A percentile compares a stretch with the other conserved stretches of the same genome.
Evolutionary conservation across 768 basidiomycete species (phyloP).

Genomic region (Amanita rimosa): DNA sequence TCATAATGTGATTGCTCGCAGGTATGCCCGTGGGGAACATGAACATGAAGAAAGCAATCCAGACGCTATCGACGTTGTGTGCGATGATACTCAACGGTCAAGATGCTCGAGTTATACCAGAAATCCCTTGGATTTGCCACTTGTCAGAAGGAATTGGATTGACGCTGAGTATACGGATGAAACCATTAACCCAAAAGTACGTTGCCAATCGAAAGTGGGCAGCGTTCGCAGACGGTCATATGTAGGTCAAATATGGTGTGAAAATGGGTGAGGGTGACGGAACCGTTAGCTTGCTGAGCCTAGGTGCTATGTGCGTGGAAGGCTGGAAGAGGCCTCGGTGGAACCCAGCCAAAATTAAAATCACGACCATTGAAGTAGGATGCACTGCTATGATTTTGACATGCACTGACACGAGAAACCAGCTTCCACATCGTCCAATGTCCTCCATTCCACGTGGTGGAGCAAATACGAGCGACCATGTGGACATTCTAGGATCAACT

Average conservation of each 20-base stretch:
- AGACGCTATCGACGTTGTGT: conserved; percentile 32
- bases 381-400: background rate
- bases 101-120: conserved; percentile 29
- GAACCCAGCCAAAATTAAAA: conserved; percentile 85
- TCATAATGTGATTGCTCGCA: conserved; percentile 11
- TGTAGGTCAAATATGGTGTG: conserved; percentile 68
- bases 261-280: conserved; percentile 95
- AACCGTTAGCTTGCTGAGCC: conserved; percentile 74
- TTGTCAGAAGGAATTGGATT: conserved; percentile 42
- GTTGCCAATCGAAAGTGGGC: background rate
- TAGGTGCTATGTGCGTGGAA: conserved; percentile 95
- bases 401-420: background rate
- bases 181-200: conserved; percentile 40
- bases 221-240: background rate
- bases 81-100: conserved; percentile 29
- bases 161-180: conserved; percentile 76
- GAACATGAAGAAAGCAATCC: conserved; percentile 49
- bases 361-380: conserved; percentile 78
- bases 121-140: conserved; percentile 29
- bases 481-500: conserved; percentile 74
- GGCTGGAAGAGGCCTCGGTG: conserved; percentile 85
- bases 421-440: conserved; percentile 77
- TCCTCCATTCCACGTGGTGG: conserved; percentile 75
- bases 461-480: conserved; percentile 84
- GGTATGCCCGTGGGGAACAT: conserved; percentile 65